Percentiles rank a stretch among this genome's conserved stretches.
Evolutionary conservation across 1,284 basidiomycete genomes (phyloP).

Genomic region (Cutaneotrichosporon cavernicola): DNA sequence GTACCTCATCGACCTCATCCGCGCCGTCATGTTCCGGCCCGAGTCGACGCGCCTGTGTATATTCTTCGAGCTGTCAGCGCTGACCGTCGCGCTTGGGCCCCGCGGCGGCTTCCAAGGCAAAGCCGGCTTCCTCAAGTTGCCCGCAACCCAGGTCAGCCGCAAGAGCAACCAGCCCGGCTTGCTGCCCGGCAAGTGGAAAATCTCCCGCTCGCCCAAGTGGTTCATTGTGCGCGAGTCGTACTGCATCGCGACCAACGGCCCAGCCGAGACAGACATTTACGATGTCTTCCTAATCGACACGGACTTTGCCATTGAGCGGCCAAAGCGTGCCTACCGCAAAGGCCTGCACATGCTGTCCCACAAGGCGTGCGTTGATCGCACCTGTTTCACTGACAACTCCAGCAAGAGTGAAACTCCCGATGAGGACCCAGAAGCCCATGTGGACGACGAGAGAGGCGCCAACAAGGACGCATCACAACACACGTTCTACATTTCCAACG

Average conservation of each 20-base stretch:
- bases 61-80: conserved; percentile 92
- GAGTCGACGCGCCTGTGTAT: conserved; percentile 85
- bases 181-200: conserved; percentile 60
- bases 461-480: conserved; percentile 61
- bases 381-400: not conserved
- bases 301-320: conserved; percentile 77
- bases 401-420: not conserved
- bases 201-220: conserved; percentile 77
- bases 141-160: conserved; percentile 54
- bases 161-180: conserved; percentile 55
- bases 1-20: conserved; percentile 84
- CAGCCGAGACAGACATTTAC: conserved; percentile 77
- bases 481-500: conserved; percentile 90
- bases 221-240: conserved; percentile 93
- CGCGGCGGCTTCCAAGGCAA: conserved; percentile 78
- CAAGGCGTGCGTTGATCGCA: conserved; percentile 13
- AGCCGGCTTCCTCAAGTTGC: conserved; percentile 72
- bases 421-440: conserved; percentile 10
- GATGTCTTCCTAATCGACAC: conserved; percentile 93
- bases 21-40: conserved; percentile 93
- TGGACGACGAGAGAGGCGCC: conserved; percentile 36
- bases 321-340: conserved; percentile 50
- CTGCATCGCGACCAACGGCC: conserved; percentile 80
- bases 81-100: conserved; percentile 79
- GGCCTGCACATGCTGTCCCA: conserved; percentile 45